These are phyloP conservation scores for Bimuria novae-zelandiae DNA, from an alignment of 2,329 filamentous ascomycete genomes.

Conservation along the genomic window DNA sequence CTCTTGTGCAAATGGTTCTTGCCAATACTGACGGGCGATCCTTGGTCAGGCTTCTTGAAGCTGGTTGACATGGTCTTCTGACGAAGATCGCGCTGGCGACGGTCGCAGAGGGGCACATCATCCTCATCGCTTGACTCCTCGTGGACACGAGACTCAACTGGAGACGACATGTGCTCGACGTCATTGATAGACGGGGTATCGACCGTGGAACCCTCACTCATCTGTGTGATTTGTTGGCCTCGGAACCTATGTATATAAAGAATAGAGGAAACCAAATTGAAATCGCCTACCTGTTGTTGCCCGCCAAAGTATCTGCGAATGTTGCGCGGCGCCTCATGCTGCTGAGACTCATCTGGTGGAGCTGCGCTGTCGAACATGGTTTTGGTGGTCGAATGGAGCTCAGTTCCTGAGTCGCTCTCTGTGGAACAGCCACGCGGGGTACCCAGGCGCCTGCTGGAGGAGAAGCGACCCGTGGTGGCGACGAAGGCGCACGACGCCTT, in stretches of 20 bases:
- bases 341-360: background rate
- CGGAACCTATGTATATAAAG: background rate
- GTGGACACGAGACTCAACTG: background rate
- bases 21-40: constrained; percentile 1
- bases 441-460: background rate
- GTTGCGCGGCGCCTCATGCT: background rate
- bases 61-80: background rate
- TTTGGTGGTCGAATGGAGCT: background rate
- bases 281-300: background rate
- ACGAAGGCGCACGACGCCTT: background rate
- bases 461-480: constrained; percentile 1
- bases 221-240: background rate
- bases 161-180: background rate
- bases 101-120: constrained; percentile 11
- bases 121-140: constrained; percentile 15
- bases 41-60: constrained; percentile 7
- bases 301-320: constrained; percentile 1
- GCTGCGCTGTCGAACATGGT: background rate
- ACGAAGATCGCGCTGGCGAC: background rate
- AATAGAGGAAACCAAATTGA: background rate
- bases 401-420: background rate
- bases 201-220: background rate
- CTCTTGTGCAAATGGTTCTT: constrained; percentile 19
- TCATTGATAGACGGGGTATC: background rate
- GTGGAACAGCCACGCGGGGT: background rate